Evolutionary conservation across 2,329 filamentous ascomycete genomes (phyloP), one percentile per base, ranked within the genome.

Genomic region (Colletotrichum lini): DNA sequence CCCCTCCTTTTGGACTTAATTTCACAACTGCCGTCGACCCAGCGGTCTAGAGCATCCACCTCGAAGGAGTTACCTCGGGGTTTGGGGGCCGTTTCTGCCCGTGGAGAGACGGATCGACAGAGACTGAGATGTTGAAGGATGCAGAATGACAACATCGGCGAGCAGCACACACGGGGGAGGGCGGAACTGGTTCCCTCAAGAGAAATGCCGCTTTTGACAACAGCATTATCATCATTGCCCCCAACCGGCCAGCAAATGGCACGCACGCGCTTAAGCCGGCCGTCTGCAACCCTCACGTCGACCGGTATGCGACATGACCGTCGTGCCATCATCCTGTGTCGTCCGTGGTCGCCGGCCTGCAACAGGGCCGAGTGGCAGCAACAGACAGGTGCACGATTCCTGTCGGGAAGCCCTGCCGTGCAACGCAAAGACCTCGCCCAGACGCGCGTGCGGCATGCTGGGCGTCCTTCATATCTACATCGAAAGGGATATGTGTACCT

Each of bases 351-450:
- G 7, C 54, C 56, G 63, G 63, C 52, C 21, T 30, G 60, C 47
- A 45, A 26, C 38, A 35, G n/a, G 44, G 18, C 42, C 42, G 42
- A 62, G 64, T 53, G 68, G 67, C 57, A 52, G 30, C 35, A 23
- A 65, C 38, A 59, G 15, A 13, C 42, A 49, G 58, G 49, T 42
- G 53, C 69, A 45, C 59, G 47, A 65, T 65, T 49, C 13, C 57
- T 45, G 44, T 59, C 60, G 59, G 47, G 18, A 49, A 42, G 60
- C 26, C 21, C 59, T 72, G 59, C 53, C 30, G 59, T 70, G 59
- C 66, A 30, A 72, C 58, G 18, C 42, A n/a, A 56, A 56, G 35
- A 18, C 59, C 47, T 26, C 4, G 26, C 60, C 56, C 68, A 35
- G 40, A 62, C 26, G 23, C 35, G 42, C 23, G 2, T 12, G n/a